Evolutionary conservation across 2,329 filamentous ascomycete genomes (phyloP).

Genomic region (Trichophyton simii): DNA sequence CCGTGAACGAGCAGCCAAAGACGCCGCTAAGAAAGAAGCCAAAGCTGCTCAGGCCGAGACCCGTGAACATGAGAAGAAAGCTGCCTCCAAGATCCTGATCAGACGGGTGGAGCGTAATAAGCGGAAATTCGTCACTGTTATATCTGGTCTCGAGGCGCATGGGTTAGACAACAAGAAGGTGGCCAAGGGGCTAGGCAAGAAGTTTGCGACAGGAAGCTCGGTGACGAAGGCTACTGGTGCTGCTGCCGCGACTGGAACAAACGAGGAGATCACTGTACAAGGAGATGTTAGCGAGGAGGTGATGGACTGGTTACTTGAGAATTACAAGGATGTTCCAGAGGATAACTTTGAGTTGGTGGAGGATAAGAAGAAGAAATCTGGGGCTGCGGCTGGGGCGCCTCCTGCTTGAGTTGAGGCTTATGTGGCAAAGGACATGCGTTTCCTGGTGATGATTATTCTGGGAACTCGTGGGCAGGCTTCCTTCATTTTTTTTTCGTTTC

Average conservation of each 20-base stretch:
- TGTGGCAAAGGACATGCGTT: not conserved
- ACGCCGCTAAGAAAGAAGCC: conserved; percentile 90
- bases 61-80: conserved; percentile 70
- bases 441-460: not conserved
- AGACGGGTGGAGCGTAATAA: conserved; percentile 98
- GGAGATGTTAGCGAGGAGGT: conserved; percentile 94
- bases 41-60: conserved; percentile 82
- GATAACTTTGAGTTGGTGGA: conserved; percentile 92
- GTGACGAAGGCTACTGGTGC: conserved; percentile 81
- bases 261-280: conserved; percentile 92
- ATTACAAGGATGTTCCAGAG: conserved; percentile 80
- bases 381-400: conserved; percentile 5
- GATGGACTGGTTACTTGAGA: conserved; percentile 76
- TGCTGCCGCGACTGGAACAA: conserved; percentile 30
- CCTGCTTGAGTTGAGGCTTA: not conserved
- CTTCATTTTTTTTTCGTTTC: not conserved
- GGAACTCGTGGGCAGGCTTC: not conserved
- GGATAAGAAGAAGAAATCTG: conserved; percentile 84
- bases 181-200: conserved; percentile 94
- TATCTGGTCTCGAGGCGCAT: conserved; percentile 82
- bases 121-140: conserved; percentile 87
- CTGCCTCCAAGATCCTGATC: conserved; percentile 71
- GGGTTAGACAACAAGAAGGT: conserved; percentile 90
- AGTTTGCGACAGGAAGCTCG: conserved; percentile 86
- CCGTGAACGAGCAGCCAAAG: conserved; percentile 88